Evolutionary conservation across 2,329 filamentous ascomycete genomes (phyloP).

Genomic region (Xylariaceae sp.): DNA sequence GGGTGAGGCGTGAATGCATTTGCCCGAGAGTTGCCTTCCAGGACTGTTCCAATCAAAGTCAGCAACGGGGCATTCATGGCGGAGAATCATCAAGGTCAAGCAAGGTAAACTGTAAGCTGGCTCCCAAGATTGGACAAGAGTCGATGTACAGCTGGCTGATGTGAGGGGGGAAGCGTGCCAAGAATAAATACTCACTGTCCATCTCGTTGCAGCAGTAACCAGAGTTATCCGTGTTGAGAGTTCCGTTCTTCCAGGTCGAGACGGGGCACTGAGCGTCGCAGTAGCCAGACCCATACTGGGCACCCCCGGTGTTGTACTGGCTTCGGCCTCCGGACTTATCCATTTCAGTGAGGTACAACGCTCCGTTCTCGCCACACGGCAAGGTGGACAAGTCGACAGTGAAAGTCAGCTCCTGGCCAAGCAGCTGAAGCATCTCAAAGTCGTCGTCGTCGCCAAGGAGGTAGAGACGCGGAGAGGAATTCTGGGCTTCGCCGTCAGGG

Average conservation of each 20-base stretch:
- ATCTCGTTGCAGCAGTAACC: conserved; percentile 64
- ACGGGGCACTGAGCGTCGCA: conserved; percentile 53
- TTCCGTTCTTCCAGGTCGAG: conserved; percentile 40
- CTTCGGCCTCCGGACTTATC: conserved; percentile 53
- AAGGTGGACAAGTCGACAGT: conserved; percentile 60
- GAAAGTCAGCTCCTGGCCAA: conserved; percentile 58
- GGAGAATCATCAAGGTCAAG: neutral
- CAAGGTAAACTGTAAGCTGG: neutral
- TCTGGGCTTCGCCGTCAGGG: conserved; percentile 27
- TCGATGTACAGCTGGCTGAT: neutral
- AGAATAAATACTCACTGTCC: conserved; percentile 38
- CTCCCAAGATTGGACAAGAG: neutral
- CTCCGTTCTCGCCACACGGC: conserved; percentile 61
- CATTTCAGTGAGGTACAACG: conserved; percentile 60
- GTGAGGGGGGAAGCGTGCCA: neutral
- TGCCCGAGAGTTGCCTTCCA: conserved; percentile 57
- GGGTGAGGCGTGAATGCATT: conserved; percentile 55
- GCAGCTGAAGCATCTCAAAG: conserved; percentile 46
- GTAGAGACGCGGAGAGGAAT: conserved; percentile 38
- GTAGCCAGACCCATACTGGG: conserved; percentile 56
- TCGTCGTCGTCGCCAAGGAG: conserved; percentile 46
- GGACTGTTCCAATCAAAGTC: conserved; percentile 33
- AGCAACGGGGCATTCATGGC: neutral
- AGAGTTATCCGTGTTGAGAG: conserved; percentile 46
- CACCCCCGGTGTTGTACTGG: conserved; percentile 48